A percentile compares a stretch with the other conserved stretches of the same genome.
Conservation (phyloP, 805 yeast genomes). For the Candida tammaniensis region DNA sequence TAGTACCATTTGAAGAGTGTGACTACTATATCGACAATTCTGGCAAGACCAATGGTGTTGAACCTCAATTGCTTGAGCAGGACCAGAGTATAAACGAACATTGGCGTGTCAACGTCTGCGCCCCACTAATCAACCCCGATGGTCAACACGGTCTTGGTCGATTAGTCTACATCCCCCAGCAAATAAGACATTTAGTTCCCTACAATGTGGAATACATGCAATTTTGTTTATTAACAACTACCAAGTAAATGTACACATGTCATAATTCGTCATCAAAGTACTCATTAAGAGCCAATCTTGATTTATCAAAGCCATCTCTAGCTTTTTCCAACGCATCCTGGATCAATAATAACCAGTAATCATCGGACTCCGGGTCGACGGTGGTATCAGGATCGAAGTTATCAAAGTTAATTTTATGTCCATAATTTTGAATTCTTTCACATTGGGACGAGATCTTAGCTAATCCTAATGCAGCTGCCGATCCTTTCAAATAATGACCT, state of each 20-base stretch:
- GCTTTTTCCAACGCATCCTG: conserved; percentile 54
- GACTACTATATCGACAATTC: conserved; percentile 67
- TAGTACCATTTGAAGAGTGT: conserved; percentile 52
- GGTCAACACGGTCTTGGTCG: conserved; percentile 57
- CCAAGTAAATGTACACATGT: conserved; percentile 1
- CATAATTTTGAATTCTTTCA: conserved; percentile 90
- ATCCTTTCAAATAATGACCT: conserved; percentile 94
- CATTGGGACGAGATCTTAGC: conserved; percentile 80
- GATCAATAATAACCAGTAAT: conserved; percentile 44
- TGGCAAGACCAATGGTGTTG: conserved; percentile 36
- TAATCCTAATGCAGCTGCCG: conserved; percentile 91
- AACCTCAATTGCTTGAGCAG: conserved; percentile 21
- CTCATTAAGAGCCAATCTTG: conserved; percentile 49
- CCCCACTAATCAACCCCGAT: conserved; percentile 51
- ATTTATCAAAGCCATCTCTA: conserved; percentile 46
- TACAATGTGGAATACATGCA: conserved; percentile 45
- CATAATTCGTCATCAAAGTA: conserved; percentile 40
- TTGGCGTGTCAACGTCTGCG: conserved; percentile 53
- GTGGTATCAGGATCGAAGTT: conserved; percentile 21
- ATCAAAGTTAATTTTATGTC: conserved; percentile 49
- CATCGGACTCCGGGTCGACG: conserved; percentile 16
- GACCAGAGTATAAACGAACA: background rate
- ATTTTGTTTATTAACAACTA: conserved; percentile 41
- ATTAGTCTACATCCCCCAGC: conserved; percentile 48
- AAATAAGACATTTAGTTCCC: conserved; percentile 21